phyloP scores from a whole-genome alignment of 768 basidiomycete genomes.

The Podaxis pistillaris region DNA sequence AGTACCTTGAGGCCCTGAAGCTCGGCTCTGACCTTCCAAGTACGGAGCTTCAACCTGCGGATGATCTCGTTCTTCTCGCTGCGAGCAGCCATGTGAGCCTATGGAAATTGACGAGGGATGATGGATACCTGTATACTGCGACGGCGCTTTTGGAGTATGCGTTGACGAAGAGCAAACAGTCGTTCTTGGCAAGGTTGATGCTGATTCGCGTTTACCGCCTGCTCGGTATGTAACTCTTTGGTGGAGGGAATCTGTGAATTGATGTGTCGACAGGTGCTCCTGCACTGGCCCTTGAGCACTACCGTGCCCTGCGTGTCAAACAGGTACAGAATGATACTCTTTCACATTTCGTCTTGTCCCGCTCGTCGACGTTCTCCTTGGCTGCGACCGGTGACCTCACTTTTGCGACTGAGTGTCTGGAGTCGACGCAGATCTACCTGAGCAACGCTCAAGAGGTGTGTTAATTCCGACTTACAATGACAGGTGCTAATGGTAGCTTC shows the following conservation, averaged over 20 bases:
- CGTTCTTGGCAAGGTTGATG: constrained; percentile 74
- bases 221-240: constrained; percentile 48
- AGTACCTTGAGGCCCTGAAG: constrained; percentile 66
- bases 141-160: constrained; percentile 70
- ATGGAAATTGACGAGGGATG: constrained; percentile 57
- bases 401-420: constrained; percentile 70
- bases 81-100: constrained; percentile 64
- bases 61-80: constrained; percentile 79
- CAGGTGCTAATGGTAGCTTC: constrained; percentile 3
- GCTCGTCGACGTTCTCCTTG: constrained; percentile 76
- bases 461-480: constrained; percentile 2
- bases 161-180: constrained; percentile 68
- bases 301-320: constrained; percentile 73
- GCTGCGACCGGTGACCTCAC: constrained; percentile 77
- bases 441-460: constrained; percentile 77
- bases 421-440: constrained; percentile 78
- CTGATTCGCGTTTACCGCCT: constrained; percentile 82
- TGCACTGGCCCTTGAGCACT: constrained; percentile 73
- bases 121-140: constrained; percentile 63
- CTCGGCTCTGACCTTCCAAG: constrained; percentile 63
- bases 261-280: constrained; percentile 57
- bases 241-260: background rate
- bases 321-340: constrained; percentile 89
- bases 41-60: constrained; percentile 85
- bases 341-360: constrained; percentile 77